Evolutionary conservation across 345 rosid genomes (phyloP).

Genomic region (Raphanus sativus): DNA sequence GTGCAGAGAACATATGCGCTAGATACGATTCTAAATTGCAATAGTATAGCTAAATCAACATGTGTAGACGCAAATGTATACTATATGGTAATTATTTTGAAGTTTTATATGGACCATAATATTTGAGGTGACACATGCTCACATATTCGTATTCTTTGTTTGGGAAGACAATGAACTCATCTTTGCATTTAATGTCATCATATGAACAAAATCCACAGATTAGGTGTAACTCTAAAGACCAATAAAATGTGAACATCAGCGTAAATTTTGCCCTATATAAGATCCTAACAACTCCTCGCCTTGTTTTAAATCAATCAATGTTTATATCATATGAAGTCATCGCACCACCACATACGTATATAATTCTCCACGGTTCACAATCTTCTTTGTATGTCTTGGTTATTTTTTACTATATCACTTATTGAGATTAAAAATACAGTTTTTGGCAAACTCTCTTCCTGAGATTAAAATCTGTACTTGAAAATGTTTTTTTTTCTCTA

Average conservation of each 20-base stretch:
- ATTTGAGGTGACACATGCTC: slow-evolving; percentile 24
- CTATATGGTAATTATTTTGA: slow-evolving; percentile 7
- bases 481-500: too few species aligned
- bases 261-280: slow-evolving; percentile 15
- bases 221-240: slow-evolving; percentile 5
- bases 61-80: slow-evolving; percentile 9
- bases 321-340: background rate
- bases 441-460: background rate
- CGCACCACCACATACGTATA: background rate
- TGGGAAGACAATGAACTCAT: slow-evolving; percentile 39
- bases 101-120: slow-evolving; percentile 23
- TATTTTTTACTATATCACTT: background rate
- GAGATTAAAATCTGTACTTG: too few species aligned
- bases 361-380: background rate
- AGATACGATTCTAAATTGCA: slow-evolving; percentile 11
- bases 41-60: slow-evolving; percentile 12
- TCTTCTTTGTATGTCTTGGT: background rate
- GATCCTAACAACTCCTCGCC: slow-evolving; percentile 6
- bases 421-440: background rate
- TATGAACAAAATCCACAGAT: slow-evolving; percentile 27
- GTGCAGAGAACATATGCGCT: slow-evolving; percentile 15
- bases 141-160: slow-evolving; percentile 33
- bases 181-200: slow-evolving; percentile 39
- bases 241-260: slow-evolving; percentile 24
- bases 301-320: slow-evolving; percentile 11